Evolutionary conservation across 2,329 filamentous ascomycete genomes (phyloP), one percentile per base, ranked within the genome.

Genomic region (Aspergillus aculeatus): DNA sequence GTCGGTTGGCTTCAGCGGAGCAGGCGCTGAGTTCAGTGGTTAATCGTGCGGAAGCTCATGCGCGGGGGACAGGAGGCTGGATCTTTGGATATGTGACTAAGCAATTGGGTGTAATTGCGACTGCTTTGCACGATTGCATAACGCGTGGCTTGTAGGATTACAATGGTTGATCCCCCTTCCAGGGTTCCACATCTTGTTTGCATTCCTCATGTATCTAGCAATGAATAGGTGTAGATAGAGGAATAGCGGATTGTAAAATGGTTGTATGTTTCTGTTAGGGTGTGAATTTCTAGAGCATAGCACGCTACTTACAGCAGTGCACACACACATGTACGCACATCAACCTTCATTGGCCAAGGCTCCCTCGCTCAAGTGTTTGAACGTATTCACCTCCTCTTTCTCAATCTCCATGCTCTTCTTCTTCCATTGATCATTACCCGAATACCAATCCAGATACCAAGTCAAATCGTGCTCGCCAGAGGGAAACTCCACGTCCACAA

Each of bases 381-480:
- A 60, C 47, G 51, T 55, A 19, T 53, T 19, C 12, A 35, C 35
- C 47, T 54, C 32, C 11, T 57, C 49, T 29, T 16, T 57, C 6
- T 50, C 48, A 49, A 54, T 47, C 19, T 14, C 9, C 26, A 32
- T 23, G 2, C 47, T 24, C 26, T 51, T 47, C 12, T 38, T 29
- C 24, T 41, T 32, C 53, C 53, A 58, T 3, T n/a, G 31, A 26
- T 49, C 47, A 32, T 52, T 57, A 4, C 57, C 58, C n/a, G 54
- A 57, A 31, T 57, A 61, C 48, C 47, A 26, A n/a, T 61, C 59
- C 51, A 61, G 19, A n/a, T 61, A 61, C 59, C 59, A 61, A 7
- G 59, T 61, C 2, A 61, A 31, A 44, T 58, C 41, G 2, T 31
- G 26, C 3, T 48, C 57, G 11, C 38, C 38, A 9, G 38, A n/a